phyloP scores from a whole-genome alignment of 306 rosid species.

The Astragalus glycyphyllos region DNA sequence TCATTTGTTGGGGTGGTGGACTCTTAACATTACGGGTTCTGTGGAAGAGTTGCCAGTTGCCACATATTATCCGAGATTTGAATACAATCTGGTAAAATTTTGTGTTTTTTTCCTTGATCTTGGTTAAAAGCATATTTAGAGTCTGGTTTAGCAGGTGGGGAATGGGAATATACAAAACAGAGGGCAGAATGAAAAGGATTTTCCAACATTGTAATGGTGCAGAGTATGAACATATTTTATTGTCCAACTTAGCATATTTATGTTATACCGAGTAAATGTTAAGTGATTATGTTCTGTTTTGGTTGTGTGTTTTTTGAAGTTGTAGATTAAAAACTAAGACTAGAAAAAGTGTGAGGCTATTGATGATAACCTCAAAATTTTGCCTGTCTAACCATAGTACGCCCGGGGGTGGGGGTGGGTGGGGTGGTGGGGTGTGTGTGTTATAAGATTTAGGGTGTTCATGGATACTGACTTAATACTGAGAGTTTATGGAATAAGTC shows the following conservation, averaged over 20 bases:
- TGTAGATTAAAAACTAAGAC: conserved; percentile 35
- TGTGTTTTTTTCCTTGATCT: neutral
- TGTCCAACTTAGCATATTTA: conserved; percentile 19
- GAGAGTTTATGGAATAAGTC: conserved; percentile 13
- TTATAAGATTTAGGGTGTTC: neutral
- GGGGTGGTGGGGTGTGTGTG: neutral
- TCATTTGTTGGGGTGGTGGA: conserved; percentile 10
- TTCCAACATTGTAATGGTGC: conserved; percentile 12
- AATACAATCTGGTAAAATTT: neutral
- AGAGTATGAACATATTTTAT: conserved; percentile 14
- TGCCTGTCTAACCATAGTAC: conserved; percentile 20
- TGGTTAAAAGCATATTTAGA: conserved; percentile 24
- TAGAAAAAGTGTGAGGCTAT: conserved; percentile 17
- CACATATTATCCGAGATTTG: conserved; percentile 11
- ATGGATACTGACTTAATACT: conserved; percentile 16
- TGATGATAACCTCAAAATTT: conserved; percentile 31
- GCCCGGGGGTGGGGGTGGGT: conserved; percentile 2
- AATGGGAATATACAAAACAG: conserved; percentile 24
- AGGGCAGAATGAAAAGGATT: conserved; percentile 8
- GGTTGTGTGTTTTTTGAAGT: no score
- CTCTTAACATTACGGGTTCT: conserved; percentile 9
- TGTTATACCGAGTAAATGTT: conserved; percentile 26
- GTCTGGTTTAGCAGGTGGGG: conserved; percentile 22
- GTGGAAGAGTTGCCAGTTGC: conserved; percentile 31
- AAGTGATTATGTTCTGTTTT: conserved; percentile 20